Evolutionary conservation across 352 stramenopile genomes (phyloP).

Genomic region (Phytophthora idaei): DNA sequence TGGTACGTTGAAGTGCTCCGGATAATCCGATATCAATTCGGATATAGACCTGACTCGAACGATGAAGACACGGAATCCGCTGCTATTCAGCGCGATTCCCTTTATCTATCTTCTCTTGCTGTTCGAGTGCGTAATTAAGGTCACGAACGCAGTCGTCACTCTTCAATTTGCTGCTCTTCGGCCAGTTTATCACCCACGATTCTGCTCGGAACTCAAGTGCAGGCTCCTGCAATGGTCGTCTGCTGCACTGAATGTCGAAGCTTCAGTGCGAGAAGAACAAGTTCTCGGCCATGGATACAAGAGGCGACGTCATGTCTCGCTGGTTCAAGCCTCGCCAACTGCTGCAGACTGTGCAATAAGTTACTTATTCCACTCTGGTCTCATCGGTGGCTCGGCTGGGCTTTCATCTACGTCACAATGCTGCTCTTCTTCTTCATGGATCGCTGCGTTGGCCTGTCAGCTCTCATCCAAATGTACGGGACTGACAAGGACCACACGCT

Average conservation of each 20-base stretch:
- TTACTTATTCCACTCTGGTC: slow-evolving; percentile 21
- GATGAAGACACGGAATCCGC: neutral
- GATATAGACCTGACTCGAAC: slow-evolving; percentile 6
- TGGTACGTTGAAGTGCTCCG: slow-evolving; percentile 13
- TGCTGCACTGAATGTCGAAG: slow-evolving; percentile 20
- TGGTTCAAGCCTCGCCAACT: slow-evolving; percentile 22
- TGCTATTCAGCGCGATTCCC: slow-evolving; percentile 1
- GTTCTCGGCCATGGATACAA: slow-evolving; percentile 10
- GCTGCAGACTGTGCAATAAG: slow-evolving; percentile 8
- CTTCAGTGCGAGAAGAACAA: slow-evolving; percentile 12
- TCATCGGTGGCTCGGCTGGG: slow-evolving; percentile 24
- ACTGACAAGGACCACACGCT: slow-evolving; percentile 14
- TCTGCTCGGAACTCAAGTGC: slow-evolving; percentile 11
- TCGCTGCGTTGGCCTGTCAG: slow-evolving; percentile 10
- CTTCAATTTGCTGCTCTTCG: slow-evolving; percentile 10
- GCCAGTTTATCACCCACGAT: slow-evolving; percentile 12
- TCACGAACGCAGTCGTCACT: slow-evolving; percentile 7
- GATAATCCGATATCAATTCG: neutral
- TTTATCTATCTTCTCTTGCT: slow-evolving; percentile 2
- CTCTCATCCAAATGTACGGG: slow-evolving; percentile 35
- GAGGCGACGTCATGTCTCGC: slow-evolving; percentile 5
- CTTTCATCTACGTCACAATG: slow-evolving; percentile 22
- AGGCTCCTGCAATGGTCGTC: slow-evolving; percentile 11
- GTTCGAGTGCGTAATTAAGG: neutral
- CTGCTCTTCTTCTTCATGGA: slow-evolving; percentile 33